Percentiles rank a stretch among this genome's conserved stretches.
phyloP scores from a whole-genome alignment of 768 basidiomycete genomes.

The Suillus spraguei region DNA sequence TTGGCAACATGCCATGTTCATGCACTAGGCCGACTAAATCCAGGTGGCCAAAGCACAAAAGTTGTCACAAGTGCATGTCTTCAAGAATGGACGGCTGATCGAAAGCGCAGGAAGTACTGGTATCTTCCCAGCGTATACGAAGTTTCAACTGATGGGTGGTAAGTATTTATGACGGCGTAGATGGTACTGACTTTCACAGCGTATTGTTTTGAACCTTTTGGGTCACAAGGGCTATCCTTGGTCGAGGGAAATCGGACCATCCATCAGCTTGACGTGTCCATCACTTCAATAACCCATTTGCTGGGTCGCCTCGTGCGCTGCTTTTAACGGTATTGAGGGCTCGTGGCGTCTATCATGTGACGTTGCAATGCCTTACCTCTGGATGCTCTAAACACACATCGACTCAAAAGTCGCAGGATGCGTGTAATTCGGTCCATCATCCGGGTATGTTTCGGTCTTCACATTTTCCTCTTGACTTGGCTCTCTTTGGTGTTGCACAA shows the following conservation, averaged over 20 bases:
- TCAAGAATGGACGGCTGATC: not conserved
- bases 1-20: not conserved
- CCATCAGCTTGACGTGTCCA: slow-evolving; percentile 6
- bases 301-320: not conserved
- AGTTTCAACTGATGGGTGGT: not conserved
- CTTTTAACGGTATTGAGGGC: slow-evolving; percentile 2
- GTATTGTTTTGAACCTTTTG: not conserved
- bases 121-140: not conserved
- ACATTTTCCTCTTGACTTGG: not conserved
- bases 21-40: not conserved
- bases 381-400: not conserved
- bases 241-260: not conserved
- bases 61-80: not conserved
- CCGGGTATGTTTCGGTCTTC: not conserved
- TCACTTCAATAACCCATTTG: not conserved
- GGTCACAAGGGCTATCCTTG: not conserved
- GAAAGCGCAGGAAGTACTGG: not conserved
- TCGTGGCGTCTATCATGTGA: not conserved
- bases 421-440: not conserved
- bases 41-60: not conserved
- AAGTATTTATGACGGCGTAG: not conserved
- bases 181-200: not conserved
- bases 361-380: not conserved
- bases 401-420: not conserved
- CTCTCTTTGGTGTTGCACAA: not conserved